Evolutionary conservation across 2,329 filamentous ascomycete species (phyloP), one percentile per base, ranked within the genome.

Genomic region (Talaromyces sp.): DNA sequence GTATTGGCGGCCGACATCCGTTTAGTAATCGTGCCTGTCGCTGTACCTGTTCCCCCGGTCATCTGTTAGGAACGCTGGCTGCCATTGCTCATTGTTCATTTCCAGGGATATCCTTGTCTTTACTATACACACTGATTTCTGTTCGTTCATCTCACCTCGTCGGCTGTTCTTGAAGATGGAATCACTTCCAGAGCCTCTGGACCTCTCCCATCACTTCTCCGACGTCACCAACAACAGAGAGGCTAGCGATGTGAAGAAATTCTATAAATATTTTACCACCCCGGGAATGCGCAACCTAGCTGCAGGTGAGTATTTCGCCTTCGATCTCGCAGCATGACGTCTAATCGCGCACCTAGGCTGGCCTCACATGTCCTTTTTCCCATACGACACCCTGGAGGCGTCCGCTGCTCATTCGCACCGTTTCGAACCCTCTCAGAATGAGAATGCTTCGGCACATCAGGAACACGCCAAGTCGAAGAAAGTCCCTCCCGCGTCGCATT

Each of bases 331-430:
- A 3, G 29, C 50, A 55, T 50, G 60, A 24, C 29, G n/a, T 38
- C 43, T 38, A 31, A 55, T 31, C 41, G 7, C 38, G 26, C n/a
- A 7, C 13, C 31, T 64, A 93, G 90, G 91, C 62, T 84, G 96
- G 24, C 93, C 93, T 17, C 88, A 95, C 74, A 81, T 88, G 43
- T 83, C 84, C 61, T 91, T 91, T 77, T 97, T 97, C 70, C 93
- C 93, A 9, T 96, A 89, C 75, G 92, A 97, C 69, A 95, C 91
- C 0, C 85, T 97, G 64, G 91, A 96, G 75, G 90, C 92, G 46
- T 86, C 89, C 65, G 85, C 89, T 63, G 90, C 91, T 32, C 84
- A 85, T 63, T 87, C 91, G 8, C 80, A 89, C 64, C 85, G 92
- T 73, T 95, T 89, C 82, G 81, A 84, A 35, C 89, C 89, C 1